phyloP scores from a whole-genome alignment of 75 land plant genomes.

The Selaginella tamariscina region DNA sequence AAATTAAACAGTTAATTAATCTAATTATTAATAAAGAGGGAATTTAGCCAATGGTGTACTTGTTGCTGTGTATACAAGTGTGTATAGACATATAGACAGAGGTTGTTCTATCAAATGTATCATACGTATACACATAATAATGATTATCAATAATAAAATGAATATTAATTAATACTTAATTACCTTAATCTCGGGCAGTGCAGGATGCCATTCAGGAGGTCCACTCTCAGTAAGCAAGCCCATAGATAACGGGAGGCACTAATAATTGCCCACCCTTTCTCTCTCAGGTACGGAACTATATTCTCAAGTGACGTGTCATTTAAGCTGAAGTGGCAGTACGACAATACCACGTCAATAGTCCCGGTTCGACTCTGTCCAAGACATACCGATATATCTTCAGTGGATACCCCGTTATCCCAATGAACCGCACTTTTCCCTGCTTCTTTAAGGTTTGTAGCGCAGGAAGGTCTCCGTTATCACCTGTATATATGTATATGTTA shows the following conservation, averaged over 20 bases:
- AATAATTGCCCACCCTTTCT: conserved; percentile 86
- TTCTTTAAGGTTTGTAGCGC: conserved; percentile 78
- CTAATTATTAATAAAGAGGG: too few species aligned
- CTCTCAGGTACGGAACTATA: conserved; percentile 80
- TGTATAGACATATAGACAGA: too few species aligned
- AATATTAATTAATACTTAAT: too few species aligned
- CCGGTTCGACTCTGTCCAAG: conserved; percentile 72
- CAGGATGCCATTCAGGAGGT: conserved; percentile 96
- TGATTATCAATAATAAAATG: too few species aligned
- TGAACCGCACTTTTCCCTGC: conserved; percentile 67
- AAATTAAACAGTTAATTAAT: too few species aligned
- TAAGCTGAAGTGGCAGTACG: conserved; percentile 83
- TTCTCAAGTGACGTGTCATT: conserved; percentile 74
- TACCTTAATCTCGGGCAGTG: conserved; percentile 79
- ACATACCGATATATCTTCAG: conserved; percentile 66
- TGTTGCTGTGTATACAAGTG: too few species aligned
- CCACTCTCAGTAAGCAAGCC: conserved; percentile 83
- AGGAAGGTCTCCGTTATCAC: conserved; percentile 84
- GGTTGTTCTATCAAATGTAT: too few species aligned
- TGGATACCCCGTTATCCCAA: conserved; percentile 95
- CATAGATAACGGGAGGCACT: conserved; percentile 96
- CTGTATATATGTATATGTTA: too few species aligned
- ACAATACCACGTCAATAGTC: conserved; percentile 82
- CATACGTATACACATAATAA: too few species aligned
- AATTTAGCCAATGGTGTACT: too few species aligned